A percentile compares a stretch with the other conserved stretches of the same genome.
phyloP scores from a whole-genome alignment of 2,329 filamentous ascomycete genomes.

The Fusarium sp. region DNA sequence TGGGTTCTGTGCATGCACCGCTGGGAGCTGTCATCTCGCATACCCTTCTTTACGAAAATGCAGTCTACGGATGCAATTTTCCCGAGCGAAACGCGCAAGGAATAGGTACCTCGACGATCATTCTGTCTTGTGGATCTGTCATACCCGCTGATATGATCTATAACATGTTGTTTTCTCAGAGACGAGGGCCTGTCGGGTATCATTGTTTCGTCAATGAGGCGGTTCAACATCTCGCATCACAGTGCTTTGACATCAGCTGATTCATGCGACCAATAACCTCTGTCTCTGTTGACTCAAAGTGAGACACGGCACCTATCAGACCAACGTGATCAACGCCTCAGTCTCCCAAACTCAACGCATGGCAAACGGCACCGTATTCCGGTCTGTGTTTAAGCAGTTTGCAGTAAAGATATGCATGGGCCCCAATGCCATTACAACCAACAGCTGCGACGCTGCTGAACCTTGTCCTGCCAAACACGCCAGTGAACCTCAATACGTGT shows the following conservation, averaged over 20 bases:
- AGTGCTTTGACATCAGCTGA: conserved; percentile 1
- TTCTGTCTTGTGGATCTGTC: background rate
- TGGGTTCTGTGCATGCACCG: too few relatives aligned
- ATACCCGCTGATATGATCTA: background rate
- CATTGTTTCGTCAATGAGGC: background rate
- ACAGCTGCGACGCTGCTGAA: background rate
- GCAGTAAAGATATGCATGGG: conserved; percentile 8
- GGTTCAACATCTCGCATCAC: background rate
- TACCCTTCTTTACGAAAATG: background rate
- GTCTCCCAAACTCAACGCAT: background rate
- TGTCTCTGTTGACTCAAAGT: background rate
- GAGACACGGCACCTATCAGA: background rate
- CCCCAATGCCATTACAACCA: background rate
- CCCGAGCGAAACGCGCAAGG: background rate
- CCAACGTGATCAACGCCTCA: background rate
- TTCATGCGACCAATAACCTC: background rate
- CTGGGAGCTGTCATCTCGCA: background rate
- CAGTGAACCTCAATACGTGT: background rate
- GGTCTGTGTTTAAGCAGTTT: conserved; percentile 4
- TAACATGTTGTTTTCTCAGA: background rate
- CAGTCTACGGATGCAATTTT: background rate
- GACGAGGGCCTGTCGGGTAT: background rate
- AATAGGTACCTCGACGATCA: background rate
- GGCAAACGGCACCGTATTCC: background rate
- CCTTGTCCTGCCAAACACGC: background rate